Percentiles rank a stretch among this genome's conserved stretches.
phyloP scores from a whole-genome alignment of 768 basidiomycete species.

The Fomitopsis serialis region DNA sequence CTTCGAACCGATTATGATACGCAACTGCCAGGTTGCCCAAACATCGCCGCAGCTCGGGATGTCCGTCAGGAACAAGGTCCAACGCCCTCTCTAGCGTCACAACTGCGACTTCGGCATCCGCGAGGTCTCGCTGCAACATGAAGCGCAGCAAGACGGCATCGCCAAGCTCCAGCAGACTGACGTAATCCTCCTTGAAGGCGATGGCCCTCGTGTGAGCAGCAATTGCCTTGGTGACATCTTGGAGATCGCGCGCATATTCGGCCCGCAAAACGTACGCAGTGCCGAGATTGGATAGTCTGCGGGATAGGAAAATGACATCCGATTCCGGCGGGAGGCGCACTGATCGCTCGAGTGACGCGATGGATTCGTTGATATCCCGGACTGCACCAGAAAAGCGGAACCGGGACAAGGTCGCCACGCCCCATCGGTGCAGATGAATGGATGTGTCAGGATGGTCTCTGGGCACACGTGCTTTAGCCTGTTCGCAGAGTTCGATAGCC shows the following conservation, averaged over 20 bases:
- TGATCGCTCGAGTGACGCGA: not conserved
- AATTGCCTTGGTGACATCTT: not conserved
- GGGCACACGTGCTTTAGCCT: not conserved
- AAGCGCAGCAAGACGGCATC: not conserved
- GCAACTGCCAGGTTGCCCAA: not conserved
- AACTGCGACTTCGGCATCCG: not conserved
- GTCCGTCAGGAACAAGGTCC: not conserved
- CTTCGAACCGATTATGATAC: not conserved
- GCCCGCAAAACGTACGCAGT: not conserved
- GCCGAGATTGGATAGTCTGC: not conserved
- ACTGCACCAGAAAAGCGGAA: not conserved
- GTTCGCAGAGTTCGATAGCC: not conserved
- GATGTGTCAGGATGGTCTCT: not conserved
- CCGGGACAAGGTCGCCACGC: not conserved
- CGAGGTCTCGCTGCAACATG: not conserved
- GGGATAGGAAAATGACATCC: not conserved
- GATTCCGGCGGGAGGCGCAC: not conserved
- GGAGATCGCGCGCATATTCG: not conserved
- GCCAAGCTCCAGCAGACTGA: not conserved
- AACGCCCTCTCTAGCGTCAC: not conserved
- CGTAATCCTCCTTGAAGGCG: not conserved
- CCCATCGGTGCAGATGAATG: not conserved
- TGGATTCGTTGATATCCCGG: not conserved
- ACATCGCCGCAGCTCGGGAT: not conserved
- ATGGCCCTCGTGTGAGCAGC: not conserved